Evolutionary conservation across 768 basidiomycete genomes (phyloP).

Genomic region (Mycena amicta): DNA sequence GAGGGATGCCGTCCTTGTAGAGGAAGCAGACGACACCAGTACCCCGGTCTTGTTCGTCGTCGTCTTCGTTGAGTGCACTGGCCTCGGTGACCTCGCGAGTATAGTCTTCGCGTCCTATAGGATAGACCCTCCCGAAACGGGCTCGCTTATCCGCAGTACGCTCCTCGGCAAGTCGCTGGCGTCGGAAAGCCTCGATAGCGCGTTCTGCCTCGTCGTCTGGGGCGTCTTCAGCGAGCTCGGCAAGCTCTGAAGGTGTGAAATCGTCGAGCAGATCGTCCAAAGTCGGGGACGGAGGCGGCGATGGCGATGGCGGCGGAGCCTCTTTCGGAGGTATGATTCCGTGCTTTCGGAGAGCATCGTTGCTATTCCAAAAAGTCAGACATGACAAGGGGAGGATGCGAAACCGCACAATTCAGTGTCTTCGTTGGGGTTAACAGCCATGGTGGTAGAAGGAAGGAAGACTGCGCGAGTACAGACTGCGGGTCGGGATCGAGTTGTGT

Average conservation of each 20-base stretch:
- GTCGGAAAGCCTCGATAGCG: constrained; percentile 64
- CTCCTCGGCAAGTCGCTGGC: constrained; percentile 67
- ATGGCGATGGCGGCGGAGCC: constrained; percentile 71
- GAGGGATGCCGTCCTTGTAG: constrained; percentile 88
- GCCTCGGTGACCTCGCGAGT: constrained; percentile 94
- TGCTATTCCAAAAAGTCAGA: constrained; percentile 53
- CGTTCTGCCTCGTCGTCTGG: constrained; percentile 77
- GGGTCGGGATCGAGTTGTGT: background rate
- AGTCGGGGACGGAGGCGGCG: constrained; percentile 76
- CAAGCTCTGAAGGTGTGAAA: constrained; percentile 62
- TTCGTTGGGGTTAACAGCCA: constrained; percentile 82
- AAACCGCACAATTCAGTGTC: constrained; percentile 91
- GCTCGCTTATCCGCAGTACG: constrained; percentile 57
- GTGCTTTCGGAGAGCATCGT: constrained; percentile 90
- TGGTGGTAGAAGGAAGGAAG: constrained; percentile 23
- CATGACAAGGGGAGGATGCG: background rate
- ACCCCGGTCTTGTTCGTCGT: constrained; percentile 67
- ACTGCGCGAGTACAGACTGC: too few species aligned
- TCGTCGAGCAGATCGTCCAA: constrained; percentile 70
- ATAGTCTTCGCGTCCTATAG: constrained; percentile 92
- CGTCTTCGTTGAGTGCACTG: constrained; percentile 69
- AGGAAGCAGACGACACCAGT: constrained; percentile 94
- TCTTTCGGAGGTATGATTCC: constrained; percentile 85
- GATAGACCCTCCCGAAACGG: constrained; percentile 82
- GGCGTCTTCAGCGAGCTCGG: constrained; percentile 71